These are phyloP conservation scores for Lodderomyces elongisporus DNA, from an alignment of 1,139 yeast genomes.

Conservation along the genomic window DNA sequence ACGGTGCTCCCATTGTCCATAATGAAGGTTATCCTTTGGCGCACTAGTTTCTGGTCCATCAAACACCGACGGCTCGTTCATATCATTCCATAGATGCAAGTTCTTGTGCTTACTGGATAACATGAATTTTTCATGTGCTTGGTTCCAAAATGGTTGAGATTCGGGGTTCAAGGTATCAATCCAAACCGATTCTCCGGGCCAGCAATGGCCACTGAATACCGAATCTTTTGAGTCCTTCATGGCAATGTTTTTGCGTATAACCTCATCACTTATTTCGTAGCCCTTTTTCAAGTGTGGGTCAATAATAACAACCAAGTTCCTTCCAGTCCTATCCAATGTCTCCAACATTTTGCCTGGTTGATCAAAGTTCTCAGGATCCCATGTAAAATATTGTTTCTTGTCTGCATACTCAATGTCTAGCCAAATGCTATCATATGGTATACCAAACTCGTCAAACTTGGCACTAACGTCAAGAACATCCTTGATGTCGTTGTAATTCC, in stretches of 20 bases:
- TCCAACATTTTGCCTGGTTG: slow-evolving; percentile 64
- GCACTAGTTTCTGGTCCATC: slow-evolving; percentile 92
- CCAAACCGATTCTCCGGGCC: slow-evolving; percentile 99
- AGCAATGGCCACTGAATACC: slow-evolving; percentile 79
- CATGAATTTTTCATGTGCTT: slow-evolving; percentile 30
- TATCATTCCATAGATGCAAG: slow-evolving; percentile 90
- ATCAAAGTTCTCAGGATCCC: slow-evolving; percentile 76
- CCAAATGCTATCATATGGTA: slow-evolving; percentile 95
- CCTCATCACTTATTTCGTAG: slow-evolving; percentile 57
- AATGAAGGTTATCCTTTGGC: slow-evolving; percentile 75
- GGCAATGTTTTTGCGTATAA: slow-evolving; percentile 33
- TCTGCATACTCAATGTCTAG: slow-evolving; percentile 91
- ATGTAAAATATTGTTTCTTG: slow-evolving; percentile 81
- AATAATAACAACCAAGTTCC: slow-evolving; percentile 78
- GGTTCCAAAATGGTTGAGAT: slow-evolving; percentile 58
- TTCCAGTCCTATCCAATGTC: slow-evolving; percentile 62
- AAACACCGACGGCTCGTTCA: slow-evolving; percentile 96
- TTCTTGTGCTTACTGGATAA: slow-evolving; percentile 46
- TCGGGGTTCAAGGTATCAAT: slow-evolving; percentile 73
- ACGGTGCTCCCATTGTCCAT: slow-evolving; percentile 83
- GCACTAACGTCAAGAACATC: slow-evolving; percentile 71
- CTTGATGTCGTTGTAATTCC: slow-evolving; percentile 89
- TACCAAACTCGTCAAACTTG: slow-evolving; percentile 64
- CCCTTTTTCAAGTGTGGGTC: slow-evolving; percentile 86
- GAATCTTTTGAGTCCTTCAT: slow-evolving; percentile 37